phyloP scores from a whole-genome alignment of 306 rosid genomes.

The Cucumis cinereus region DNA sequence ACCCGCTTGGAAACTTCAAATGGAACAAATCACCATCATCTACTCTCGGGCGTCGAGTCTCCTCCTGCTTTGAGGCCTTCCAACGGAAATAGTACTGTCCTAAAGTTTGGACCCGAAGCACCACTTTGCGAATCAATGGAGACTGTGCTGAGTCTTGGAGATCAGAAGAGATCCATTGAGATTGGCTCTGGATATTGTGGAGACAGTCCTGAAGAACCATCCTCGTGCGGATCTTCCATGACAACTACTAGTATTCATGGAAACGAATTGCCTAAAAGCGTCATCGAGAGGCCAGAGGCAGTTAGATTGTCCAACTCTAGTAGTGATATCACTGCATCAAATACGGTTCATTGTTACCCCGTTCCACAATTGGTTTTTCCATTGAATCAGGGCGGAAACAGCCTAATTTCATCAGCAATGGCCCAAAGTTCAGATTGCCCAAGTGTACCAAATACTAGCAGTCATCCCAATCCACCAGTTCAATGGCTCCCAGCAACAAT shows the following conservation, averaged over 20 bases:
- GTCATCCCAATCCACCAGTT: conserved; percentile 18
- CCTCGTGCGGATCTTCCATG: conserved; percentile 24
- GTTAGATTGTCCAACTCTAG: conserved; percentile 1
- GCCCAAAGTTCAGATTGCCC: conserved; percentile 10
- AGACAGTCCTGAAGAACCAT: conserved; percentile 27
- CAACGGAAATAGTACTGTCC: conserved; percentile 21
- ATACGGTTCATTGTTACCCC: conserved; percentile 26
- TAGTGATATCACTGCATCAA: conserved; percentile 13
- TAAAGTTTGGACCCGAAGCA: conserved; percentile 45
- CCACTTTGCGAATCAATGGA: conserved; percentile 40
- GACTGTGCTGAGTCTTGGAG: conserved; percentile 30
- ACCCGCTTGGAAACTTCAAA: conserved; percentile 23
- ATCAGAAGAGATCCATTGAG: conserved; percentile 19
- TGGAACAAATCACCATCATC: conserved; percentile 19
- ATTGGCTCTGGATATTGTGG: conserved; percentile 14
- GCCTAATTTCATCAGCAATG: conserved; percentile 13
- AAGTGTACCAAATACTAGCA: conserved; percentile 6
- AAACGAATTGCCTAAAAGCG: conserved; percentile 21
- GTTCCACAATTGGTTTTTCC: conserved; percentile 38
- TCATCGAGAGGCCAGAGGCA: not conserved
- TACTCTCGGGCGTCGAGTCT: conserved; percentile 14
- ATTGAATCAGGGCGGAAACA: conserved; percentile 28
- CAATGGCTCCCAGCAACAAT: conserved; percentile 34
- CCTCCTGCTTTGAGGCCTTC: conserved; percentile 17
- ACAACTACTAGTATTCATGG: conserved; percentile 16